phyloP scores from a whole-genome alignment of 768 basidiomycete genomes.

The Podaxis sp. region DNA sequence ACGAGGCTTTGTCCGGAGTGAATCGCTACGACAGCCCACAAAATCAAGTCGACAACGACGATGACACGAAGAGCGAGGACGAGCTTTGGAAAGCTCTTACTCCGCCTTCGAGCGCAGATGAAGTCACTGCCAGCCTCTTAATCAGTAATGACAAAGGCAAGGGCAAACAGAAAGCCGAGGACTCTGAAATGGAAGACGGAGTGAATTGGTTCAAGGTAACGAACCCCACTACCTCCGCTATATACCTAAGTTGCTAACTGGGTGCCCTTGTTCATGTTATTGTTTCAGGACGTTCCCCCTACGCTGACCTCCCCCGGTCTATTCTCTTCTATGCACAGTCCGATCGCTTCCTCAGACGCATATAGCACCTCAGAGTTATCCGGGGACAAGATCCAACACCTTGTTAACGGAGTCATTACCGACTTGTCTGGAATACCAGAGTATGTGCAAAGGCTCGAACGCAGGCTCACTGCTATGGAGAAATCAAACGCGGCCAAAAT shows the following conservation, averaged over 20 bases:
- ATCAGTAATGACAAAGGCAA: background rate
- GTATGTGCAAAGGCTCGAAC: constrained; percentile 38
- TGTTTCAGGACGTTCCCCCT: background rate
- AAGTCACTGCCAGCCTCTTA: background rate
- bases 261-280: no score
- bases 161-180: background rate
- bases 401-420: background rate
- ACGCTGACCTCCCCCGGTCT: background rate
- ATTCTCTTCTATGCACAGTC: background rate
- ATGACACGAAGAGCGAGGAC: background rate
- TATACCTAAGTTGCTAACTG: no score
- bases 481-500: constrained; percentile 33
- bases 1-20: background rate
- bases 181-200: background rate
- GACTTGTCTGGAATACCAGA: constrained; percentile 8
- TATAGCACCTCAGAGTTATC: background rate
- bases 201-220: background rate
- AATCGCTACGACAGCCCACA: background rate
- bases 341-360: no score
- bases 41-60: background rate
- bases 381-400: background rate
- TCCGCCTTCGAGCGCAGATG: background rate
- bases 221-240: no score
- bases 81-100: background rate
- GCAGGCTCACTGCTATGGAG: constrained; percentile 32